Evolutionary conservation across 2,329 filamentous ascomycete genomes (phyloP), one percentile per base, ranked within the genome.

Genomic region (Helotiales sp.): DNA sequence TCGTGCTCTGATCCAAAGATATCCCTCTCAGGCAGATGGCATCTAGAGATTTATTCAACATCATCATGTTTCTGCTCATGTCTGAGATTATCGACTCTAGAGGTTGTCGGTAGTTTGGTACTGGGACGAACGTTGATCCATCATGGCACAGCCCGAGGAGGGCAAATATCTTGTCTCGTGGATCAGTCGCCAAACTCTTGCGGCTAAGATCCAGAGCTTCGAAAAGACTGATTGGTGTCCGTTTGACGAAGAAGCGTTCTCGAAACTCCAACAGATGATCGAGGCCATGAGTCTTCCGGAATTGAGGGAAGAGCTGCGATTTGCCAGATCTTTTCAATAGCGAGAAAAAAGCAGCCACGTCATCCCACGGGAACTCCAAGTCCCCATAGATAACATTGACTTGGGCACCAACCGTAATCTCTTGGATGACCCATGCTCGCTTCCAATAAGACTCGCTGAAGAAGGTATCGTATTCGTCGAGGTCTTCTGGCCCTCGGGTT

Each of bases 291-390:
- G 50, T 26, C 15, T 54, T n/a, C 34, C 15, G 4, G n/a, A 28
- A 24, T 15, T 22, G 45, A 20, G 24, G 26, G 47, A 20, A 40
- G 34, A 26, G 1, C 13, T 37, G 32, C 20, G 50, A 13, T 45
- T 28, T 20, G 40, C 6, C 17, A 6, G 26, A 40, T 10, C 26
- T 52, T 52, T 34, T 49, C 40, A 43, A 32, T 15, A 30, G n/a
- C 22, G 57, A 37, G 3, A 64, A 47, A 24, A 61, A 37, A 64
- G 28, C 59, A 63, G 75, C 77, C 69, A 78, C 74, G 32, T 76
- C 22, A 17, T 65, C 58, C 66, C 66, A 70, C n/a, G 26, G 32
- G n/a, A 64, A 45, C 17, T 66, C 55, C n/a, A 26, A 15, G 13
- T n/a, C 30, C 6, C 60, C 60, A 30, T 63, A 64, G 13, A 63